Conservation (phyloP, 1,284 basidiomycete species). For the Coriolopsis trogii region DNA sequence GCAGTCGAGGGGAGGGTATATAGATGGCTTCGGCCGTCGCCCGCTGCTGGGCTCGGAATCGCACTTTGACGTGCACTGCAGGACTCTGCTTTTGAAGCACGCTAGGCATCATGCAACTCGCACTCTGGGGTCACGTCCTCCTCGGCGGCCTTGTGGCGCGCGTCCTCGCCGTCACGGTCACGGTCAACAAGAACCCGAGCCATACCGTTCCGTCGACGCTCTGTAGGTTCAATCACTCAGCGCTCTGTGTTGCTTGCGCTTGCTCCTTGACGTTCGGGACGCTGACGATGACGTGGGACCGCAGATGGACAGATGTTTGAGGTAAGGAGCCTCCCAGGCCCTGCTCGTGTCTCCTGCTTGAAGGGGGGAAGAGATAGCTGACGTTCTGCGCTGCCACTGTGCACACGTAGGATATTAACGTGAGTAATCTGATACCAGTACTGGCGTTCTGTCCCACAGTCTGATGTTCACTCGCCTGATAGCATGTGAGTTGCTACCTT, state of each 20-base stretch:
- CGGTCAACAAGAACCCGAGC: constrained; percentile 26
- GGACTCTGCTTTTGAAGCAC: too few species aligned
- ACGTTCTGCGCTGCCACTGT: neutral
- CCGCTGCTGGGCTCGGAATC: too few species aligned
- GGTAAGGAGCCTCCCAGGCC: constrained; percentile 25
- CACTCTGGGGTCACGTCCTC: constrained; percentile 1
- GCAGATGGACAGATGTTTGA: constrained; percentile 45
- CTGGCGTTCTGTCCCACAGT: neutral
- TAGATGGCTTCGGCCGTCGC: too few species aligned
- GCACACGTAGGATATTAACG: constrained; percentile 44
- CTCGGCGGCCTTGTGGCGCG: constrained; percentile 12
- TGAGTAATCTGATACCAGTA: constrained; percentile 25
- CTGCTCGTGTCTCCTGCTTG: too few species aligned
- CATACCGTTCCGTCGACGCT: constrained; percentile 31
- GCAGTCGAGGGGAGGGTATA: too few species aligned
- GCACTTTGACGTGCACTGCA: too few species aligned
- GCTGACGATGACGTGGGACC: neutral
- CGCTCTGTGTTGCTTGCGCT: too few species aligned
- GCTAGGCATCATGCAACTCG: constrained; percentile 11
- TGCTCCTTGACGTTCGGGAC: neutral
- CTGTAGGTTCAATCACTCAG: constrained; percentile 30
- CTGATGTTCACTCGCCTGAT: neutral
- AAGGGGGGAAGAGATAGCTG: neutral
- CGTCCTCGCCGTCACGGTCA: constrained; percentile 26
- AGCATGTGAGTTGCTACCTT: constrained; percentile 33